Percentiles rank a stretch among this genome's conserved stretches.
phyloP scores from a whole-genome alignment of 768 basidiomycete species.

The Gymnopilus junonius region DNA sequence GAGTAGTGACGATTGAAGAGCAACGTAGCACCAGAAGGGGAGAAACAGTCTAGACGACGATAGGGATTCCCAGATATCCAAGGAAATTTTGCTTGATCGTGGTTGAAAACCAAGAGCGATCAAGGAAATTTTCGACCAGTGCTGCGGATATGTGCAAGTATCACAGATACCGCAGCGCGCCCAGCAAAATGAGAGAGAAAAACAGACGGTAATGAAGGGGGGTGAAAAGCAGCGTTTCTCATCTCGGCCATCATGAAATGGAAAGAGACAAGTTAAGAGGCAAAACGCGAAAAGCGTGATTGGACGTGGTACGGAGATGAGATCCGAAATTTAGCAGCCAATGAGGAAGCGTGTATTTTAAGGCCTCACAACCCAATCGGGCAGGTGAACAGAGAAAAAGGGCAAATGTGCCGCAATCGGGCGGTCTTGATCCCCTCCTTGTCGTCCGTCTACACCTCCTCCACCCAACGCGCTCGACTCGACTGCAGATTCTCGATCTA shows the following conservation, averaged over 20 bases:
- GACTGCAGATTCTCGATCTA: not conserved
- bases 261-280: not conserved
- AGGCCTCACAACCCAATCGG: not conserved
- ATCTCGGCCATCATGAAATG: not conserved
- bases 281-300: not conserved
- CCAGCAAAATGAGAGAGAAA: not conserved
- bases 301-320: not conserved
- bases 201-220: not conserved
- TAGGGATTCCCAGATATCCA: not conserved
- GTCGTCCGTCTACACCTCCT: not conserved
- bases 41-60: not conserved
- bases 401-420: not conserved
- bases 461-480: not conserved
- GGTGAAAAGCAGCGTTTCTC: not conserved
- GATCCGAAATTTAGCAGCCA: not conserved
- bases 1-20: not conserved
- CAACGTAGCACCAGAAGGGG: not conserved
- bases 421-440: not conserved
- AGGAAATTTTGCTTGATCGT: not conserved
- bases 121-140: not conserved
- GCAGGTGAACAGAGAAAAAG: not conserved
- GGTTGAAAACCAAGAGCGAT: not conserved
- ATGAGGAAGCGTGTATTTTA: conserved; percentile 2
- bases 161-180: not conserved
- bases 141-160: not conserved